Conservation (phyloP, 768 basidiomycete genomes). For the Pleurotus eryngii region DNA sequence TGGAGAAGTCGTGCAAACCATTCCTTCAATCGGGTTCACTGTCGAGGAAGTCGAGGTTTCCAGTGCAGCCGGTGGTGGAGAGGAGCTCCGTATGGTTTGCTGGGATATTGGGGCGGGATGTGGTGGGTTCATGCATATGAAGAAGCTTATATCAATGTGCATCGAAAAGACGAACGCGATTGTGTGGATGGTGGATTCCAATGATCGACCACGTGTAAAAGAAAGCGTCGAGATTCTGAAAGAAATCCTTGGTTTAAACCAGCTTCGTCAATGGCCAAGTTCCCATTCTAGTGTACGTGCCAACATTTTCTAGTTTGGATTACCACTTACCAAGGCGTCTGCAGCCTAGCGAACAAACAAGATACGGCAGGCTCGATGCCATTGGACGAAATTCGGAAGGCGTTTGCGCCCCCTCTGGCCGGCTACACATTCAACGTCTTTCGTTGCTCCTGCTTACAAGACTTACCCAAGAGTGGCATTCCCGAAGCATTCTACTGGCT, state of each 20-base stretch:
- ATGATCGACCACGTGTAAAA: conserved; percentile 42
- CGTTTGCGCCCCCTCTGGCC: conserved; percentile 25
- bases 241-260: conserved; percentile 26
- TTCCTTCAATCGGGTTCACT: conserved; percentile 49
- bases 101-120: conserved; percentile 66
- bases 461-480: conserved; percentile 24
- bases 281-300: conserved; percentile 32
- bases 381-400: conserved; percentile 40
- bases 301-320: background rate
- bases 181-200: conserved; percentile 64
- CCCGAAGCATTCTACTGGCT: conserved; percentile 42
- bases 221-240: conserved; percentile 52
- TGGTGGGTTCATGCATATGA: conserved; percentile 38
- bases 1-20: conserved; percentile 34
- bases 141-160: conserved; percentile 22
- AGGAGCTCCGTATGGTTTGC: conserved; percentile 46
- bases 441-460: conserved; percentile 18
- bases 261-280: conserved; percentile 7
- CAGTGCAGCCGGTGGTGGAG: conserved; percentile 14
- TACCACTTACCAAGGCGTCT: background rate
- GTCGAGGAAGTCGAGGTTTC: conserved; percentile 46
- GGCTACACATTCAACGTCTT: conserved; percentile 27
- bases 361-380: conserved; percentile 52
- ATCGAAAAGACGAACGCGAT: conserved; percentile 43
- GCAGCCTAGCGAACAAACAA: conserved; percentile 58